phyloP scores from a whole-genome alignment of 805 yeast species.

The Maudiozyma bulderi region DNA sequence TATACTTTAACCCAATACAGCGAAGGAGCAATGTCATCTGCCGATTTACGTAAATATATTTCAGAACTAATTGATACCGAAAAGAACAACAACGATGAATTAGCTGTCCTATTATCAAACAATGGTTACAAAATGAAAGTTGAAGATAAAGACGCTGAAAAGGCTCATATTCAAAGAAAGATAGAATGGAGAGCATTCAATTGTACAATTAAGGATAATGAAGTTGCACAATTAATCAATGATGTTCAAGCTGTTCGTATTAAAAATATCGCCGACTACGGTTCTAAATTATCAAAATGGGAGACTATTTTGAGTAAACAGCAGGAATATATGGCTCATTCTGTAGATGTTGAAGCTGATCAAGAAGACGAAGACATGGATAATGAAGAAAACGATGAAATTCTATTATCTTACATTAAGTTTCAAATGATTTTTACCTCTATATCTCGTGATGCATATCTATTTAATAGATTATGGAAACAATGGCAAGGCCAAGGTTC shows the following conservation, averaged over 20 bases:
- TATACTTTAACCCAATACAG: slow-evolving; percentile 23
- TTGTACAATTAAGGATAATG: slow-evolving; percentile 61
- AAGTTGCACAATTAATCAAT: slow-evolving; percentile 53
- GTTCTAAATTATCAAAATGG: slow-evolving; percentile 53
- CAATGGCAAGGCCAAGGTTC: slow-evolving; percentile 21
- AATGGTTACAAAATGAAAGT: slow-evolving; percentile 19
- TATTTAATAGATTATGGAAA: slow-evolving; percentile 32
- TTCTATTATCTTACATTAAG: slow-evolving; percentile 64
- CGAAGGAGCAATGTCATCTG: slow-evolving; percentile 14
- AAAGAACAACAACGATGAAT: slow-evolving; percentile 20
- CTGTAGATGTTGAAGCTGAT: slow-evolving; percentile 27
- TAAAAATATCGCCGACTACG: slow-evolving; percentile 39
- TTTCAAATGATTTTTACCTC: slow-evolving; percentile 58
- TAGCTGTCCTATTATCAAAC: slow-evolving; percentile 32
- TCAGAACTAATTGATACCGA: slow-evolving; percentile 9
- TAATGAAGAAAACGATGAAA: slow-evolving; percentile 55
- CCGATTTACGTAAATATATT: slow-evolving; percentile 19
- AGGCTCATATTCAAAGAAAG: slow-evolving; percentile 33
- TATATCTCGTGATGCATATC: slow-evolving; percentile 58
- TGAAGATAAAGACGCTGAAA: slow-evolving; percentile 7
- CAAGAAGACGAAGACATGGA: slow-evolving; percentile 42
- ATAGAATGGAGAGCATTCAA: slow-evolving; percentile 50
- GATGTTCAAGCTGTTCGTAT: slow-evolving; percentile 30
- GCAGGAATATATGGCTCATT: slow-evolving; percentile 37
- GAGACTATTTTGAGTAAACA: slow-evolving; percentile 58